Conservation (phyloP, 2,329 filamentous ascomycete species). For the Ophiostoma quercus region DNA sequence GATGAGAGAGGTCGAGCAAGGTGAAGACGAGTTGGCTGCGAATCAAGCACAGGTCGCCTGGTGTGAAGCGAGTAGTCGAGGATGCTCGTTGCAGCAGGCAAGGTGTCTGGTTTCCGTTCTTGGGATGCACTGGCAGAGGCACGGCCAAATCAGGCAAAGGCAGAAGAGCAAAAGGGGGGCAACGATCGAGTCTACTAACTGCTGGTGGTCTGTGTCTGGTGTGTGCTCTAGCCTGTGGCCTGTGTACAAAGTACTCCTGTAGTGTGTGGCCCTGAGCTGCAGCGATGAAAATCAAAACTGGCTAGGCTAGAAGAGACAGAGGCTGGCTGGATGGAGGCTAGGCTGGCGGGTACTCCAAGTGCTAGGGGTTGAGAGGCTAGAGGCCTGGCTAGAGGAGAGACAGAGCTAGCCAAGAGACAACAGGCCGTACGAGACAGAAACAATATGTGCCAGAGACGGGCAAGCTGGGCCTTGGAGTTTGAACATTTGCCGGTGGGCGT, state of each 20-base stretch:
- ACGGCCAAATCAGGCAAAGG: slow-evolving; percentile 14
- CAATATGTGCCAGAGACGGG: background rate
- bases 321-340: background rate
- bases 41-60: background rate
- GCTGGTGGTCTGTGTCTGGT: background rate
- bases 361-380: background rate
- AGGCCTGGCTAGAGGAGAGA: background rate
- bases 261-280: slow-evolving; percentile 4
- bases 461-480: background rate
- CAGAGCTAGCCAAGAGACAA: background rate
- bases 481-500: background rate
- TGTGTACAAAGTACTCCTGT: background rate
- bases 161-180: slow-evolving; percentile 9
- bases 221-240: background rate
- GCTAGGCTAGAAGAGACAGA: background rate
- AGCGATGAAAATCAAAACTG: slow-evolving; percentile 5
- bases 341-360: background rate
- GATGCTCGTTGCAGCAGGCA: background rate
- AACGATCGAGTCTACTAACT: background rate
- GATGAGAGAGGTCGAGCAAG: background rate
- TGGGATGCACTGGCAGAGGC: slow-evolving; percentile 14
- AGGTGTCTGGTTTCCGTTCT: slow-evolving; percentile 12
- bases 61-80: background rate
- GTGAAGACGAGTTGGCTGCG: background rate
- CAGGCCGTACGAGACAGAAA: background rate